Base-by-base conservation (phyloP, 2,329 filamentous ascomycete species). In the Fusarium albosuccineum region DNA sequence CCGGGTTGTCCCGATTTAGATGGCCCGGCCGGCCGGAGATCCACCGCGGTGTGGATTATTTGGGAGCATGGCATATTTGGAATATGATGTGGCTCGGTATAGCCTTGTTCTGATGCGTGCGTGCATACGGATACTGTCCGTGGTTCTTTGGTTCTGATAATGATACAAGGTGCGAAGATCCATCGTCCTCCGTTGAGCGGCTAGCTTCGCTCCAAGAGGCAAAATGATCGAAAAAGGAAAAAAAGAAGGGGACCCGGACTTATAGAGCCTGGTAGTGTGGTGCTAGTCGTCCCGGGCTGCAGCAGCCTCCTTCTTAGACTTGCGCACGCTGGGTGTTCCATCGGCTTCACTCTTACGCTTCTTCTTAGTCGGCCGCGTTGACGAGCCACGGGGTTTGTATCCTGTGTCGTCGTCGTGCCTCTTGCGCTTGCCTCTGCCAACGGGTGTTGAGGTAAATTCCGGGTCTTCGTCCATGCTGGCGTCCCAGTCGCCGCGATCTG, bases 381-480 rank as follows among this genome's bases (percentile, higher is more conserved):
- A 81, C 3, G 86, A 87, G 3, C 84, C 84, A 67, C 88, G 87
- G 3, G 87, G 86, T 60, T 86, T 82, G 73, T 89, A 89, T 5
- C 87, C 86, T 0, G 79, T 76, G 64, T 90, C 87, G 8, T 89
- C 87, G 40, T 89, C 87, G 34, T 88, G 86, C 29, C 86, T 81
- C 82, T 88, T 88, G 61, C 84, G 81, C 76, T 85, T 85, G 39
- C 77, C 73, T 11, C 78, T 70, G 37, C 67, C 72, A 8, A 76
- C 74, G 6, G 73, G 76, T 40, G 73, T 82, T 55, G 77, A 75
- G 27, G 73, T 65, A 30, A 73, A 64, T 6, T 78, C 77, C 9
- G 62, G 62, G 40, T 80, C 75, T 34, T 82, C 82, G 37, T 83
- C 82, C 78, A 80, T 80, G 40, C 75, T 77, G 17, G 64, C 76